Conservation (phyloP, 2,329 filamentous ascomycete species). For the Aspergillus ruber region DNA sequence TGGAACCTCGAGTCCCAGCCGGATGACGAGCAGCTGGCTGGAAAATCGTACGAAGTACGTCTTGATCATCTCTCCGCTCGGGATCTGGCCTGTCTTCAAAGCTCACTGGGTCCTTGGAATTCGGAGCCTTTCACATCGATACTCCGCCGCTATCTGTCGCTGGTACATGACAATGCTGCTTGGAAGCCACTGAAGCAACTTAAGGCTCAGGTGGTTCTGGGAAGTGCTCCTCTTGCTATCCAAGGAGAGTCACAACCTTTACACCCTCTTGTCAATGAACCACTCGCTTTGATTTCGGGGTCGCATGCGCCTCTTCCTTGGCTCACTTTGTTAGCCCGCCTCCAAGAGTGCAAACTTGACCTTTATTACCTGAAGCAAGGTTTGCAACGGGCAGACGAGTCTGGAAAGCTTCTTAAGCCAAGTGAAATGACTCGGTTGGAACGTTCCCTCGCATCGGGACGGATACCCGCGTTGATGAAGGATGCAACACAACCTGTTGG, state of each 20-base stretch:
- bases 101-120: conserved; percentile 17
- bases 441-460: conserved; percentile 34
- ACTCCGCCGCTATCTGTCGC: conserved; percentile 25
- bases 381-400: conserved; percentile 25
- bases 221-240: conserved; percentile 19
- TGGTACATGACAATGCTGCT: conserved; percentile 24
- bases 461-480: conserved; percentile 36
- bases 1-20: conserved; percentile 18
- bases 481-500: conserved; percentile 36
- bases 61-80: conserved; percentile 32
- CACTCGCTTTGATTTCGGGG: conserved; percentile 23
- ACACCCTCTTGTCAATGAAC: conserved; percentile 37
- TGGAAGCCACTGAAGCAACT: conserved; percentile 23
- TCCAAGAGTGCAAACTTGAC: conserved; percentile 34
- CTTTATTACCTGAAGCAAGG: conserved; percentile 29
- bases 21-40: conserved; percentile 7
- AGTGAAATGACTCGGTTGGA: conserved; percentile 38
- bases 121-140: conserved; percentile 11
- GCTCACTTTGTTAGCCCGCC: conserved; percentile 24
- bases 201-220: conserved; percentile 16
- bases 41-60: conserved; percentile 22
- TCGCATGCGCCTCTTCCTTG: conserved; percentile 14
- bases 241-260: conserved; percentile 26
- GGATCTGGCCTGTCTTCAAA: conserved; percentile 29
- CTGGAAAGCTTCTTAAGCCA: conserved; percentile 30